A percentile compares a stretch with the other conserved stretches of the same genome.
phyloP scores from a whole-genome alignment of 2,329 filamentous ascomycete species.

The Polytolypa hystricis region DNA sequence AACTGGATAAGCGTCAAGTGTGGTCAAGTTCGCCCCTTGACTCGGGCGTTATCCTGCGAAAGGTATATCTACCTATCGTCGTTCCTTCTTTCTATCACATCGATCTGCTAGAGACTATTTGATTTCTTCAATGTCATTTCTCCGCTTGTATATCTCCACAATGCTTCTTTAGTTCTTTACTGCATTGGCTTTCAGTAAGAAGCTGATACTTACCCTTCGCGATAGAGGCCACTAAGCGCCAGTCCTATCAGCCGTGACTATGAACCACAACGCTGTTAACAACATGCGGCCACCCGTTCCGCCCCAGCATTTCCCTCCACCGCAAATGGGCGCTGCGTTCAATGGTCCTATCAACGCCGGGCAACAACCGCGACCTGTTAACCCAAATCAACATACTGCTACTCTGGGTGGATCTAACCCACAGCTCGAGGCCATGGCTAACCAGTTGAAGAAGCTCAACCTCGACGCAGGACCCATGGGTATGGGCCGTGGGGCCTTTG shows the following conservation, averaged over 20 bases:
- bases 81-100: not conserved
- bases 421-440: constrained; percentile 6
- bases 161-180: constrained; percentile 1
- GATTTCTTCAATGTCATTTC: not conserved
- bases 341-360: not conserved
- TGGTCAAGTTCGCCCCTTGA: not conserved
- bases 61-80: constrained; percentile 1
- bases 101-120: too few relatives aligned
- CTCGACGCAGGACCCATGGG: constrained; percentile 3
- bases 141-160: not conserved
- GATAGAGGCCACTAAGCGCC: not conserved
- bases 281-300: constrained; percentile 6
- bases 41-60: not conserved
- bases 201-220: not conserved
- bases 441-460: constrained; percentile 7
- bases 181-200: not conserved
- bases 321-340: not conserved
- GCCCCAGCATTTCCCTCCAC: constrained; percentile 5
- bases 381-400: not conserved
- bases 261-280: constrained; percentile 1
- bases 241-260: not conserved
- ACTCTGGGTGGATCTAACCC: not conserved
- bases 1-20: not conserved
- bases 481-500: not conserved
- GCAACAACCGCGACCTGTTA: not conserved